Evolutionary conservation across 164 flowering plant genomes (phyloP).

Genomic region (Kalanchoe fedtschenkoi): DNA sequence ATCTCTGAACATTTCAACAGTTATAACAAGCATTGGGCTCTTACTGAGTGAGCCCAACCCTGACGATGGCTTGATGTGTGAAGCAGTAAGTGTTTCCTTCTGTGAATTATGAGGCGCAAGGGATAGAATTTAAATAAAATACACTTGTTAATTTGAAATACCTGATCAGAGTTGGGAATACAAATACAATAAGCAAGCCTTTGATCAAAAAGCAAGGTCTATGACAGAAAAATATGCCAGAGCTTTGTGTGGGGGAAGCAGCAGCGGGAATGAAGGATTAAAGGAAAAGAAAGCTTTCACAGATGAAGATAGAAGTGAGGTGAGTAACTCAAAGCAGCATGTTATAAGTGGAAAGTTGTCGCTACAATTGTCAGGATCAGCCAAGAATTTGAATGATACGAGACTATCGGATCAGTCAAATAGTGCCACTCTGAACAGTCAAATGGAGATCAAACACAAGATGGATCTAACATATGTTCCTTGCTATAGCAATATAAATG

Average conservation of each 20-base stretch:
- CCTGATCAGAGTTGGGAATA: conserved; percentile 69
- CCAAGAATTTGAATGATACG: conserved; percentile 5
- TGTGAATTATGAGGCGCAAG: not conserved
- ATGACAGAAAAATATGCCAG: conserved; percentile 74
- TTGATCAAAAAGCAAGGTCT: conserved; percentile 67
- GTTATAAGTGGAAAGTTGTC: conserved; percentile 23
- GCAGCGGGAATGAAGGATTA: conserved; percentile 13
- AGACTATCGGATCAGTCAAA: conserved; percentile 12
- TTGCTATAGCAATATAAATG: not conserved
- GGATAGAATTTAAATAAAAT: not conserved
- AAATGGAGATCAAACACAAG: conserved; percentile 7
- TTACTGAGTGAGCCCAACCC: conserved; percentile 86
- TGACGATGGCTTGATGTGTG: conserved; percentile 89
- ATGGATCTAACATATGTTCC: not conserved
- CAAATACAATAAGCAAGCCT: conserved; percentile 70
- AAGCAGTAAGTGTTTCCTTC: conserved; percentile 45
- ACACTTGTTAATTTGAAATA: conserved; percentile 8
- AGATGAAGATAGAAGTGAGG: conserved; percentile 9
- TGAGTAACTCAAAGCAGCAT: conserved; percentile 9
- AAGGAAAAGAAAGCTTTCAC: conserved; percentile 10
- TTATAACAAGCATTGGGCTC: conserved; percentile 71
- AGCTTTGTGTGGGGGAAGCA: conserved; percentile 20
- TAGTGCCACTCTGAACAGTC: conserved; percentile 9
- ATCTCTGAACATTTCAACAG: conserved; percentile 76
- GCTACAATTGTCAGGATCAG: conserved; percentile 17